Percentiles rank a stretch among this genome's conserved stretches.
Evolutionary conservation across 805 yeast genomes (phyloP).

Genomic region (Naumovozyma castellii): DNA sequence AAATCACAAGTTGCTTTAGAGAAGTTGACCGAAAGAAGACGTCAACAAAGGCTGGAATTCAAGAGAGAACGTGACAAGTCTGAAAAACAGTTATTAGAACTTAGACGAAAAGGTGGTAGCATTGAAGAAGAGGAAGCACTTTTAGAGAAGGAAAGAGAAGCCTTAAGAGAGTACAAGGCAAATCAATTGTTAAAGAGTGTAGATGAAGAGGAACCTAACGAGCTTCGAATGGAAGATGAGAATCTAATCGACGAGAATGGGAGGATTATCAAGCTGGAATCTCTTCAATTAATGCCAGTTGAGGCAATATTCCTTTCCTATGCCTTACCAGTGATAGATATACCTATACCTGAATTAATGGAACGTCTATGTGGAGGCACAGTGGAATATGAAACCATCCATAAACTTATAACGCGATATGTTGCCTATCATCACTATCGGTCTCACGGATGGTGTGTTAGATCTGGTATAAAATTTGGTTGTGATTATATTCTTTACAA

Average conservation of each 20-base stretch:
- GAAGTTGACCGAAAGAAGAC: slow-evolving; percentile 63
- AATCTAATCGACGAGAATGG: slow-evolving; percentile 27
- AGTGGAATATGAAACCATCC: slow-evolving; percentile 16
- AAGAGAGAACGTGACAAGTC: slow-evolving; percentile 56
- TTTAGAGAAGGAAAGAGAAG: slow-evolving; percentile 27
- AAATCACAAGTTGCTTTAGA: slow-evolving; percentile 41
- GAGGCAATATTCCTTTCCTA: slow-evolving; percentile 65
- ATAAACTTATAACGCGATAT: slow-evolving; percentile 45
- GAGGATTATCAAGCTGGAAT: slow-evolving; percentile 18
- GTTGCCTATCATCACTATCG: slow-evolving; percentile 79
- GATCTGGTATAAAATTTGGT: slow-evolving; percentile 88
- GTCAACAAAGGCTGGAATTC: slow-evolving; percentile 63
- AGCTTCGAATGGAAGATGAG: slow-evolving; percentile 31
- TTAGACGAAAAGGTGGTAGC: slow-evolving; percentile 31
- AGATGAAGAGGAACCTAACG: slow-evolving; percentile 6
- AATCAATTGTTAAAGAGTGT: slow-evolving; percentile 14
- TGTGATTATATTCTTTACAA: slow-evolving; percentile 75
- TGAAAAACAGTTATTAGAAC: slow-evolving; percentile 41
- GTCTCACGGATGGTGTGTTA: slow-evolving; percentile 88
- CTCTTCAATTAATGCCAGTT: slow-evolving; percentile 59
- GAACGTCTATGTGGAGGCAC: slow-evolving; percentile 12
- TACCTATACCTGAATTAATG: slow-evolving; percentile 17
- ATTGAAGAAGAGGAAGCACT: slow-evolving; percentile 23
- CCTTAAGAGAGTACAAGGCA: slow-evolving; percentile 26
- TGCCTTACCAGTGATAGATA: slow-evolving; percentile 42